These are phyloP conservation scores for Helenozyma rhizophorensis DNA, from an alignment of 805 yeast genomes.

Conservation along the genomic window DNA sequence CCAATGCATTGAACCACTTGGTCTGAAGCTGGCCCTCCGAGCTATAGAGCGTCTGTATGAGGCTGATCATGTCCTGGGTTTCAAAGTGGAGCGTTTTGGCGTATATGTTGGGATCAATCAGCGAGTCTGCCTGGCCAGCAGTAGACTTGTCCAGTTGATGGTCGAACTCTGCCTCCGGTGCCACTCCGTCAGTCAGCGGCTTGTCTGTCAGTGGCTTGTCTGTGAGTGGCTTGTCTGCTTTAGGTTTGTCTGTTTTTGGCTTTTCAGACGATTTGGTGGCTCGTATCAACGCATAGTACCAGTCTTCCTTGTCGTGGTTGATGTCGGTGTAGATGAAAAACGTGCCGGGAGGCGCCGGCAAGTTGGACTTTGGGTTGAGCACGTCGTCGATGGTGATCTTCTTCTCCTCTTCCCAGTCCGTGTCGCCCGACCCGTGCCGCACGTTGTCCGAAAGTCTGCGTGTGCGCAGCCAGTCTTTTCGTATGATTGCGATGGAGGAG, in stretches of 20 bases:
- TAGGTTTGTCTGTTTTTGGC: conserved; percentile 6
- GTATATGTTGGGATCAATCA: conserved; percentile 45
- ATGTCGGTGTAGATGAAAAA: conserved; percentile 70
- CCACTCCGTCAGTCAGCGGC: conserved; percentile 3
- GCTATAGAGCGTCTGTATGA: conserved; percentile 75
- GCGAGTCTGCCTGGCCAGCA: neutral
- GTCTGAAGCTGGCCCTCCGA: conserved; percentile 80
- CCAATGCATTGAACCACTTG: conserved; percentile 84
- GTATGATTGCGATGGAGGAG: conserved; percentile 71
- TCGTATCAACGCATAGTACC: conserved; percentile 82
- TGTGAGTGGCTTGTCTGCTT: too few species aligned
- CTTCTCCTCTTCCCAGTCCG: conserved; percentile 5
- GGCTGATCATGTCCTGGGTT: conserved; percentile 64
- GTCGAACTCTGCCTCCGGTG: too few species aligned
- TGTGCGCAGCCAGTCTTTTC: conserved; percentile 33
- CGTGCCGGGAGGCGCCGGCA: conserved; percentile 35
- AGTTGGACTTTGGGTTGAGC: conserved; percentile 15
- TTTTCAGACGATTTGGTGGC: conserved; percentile 56
- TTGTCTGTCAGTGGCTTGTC: too few species aligned
- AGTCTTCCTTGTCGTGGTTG: conserved; percentile 83
- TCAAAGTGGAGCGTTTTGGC: conserved; percentile 73
- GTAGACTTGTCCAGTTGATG: neutral
- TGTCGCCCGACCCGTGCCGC: conserved; percentile 5
- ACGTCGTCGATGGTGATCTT: conserved; percentile 24
- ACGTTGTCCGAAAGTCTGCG: conserved; percentile 17